Evolutionary conservation across 352 stramenopile species (phyloP).

Genomic region (Aphanomyces invadans): DNA sequence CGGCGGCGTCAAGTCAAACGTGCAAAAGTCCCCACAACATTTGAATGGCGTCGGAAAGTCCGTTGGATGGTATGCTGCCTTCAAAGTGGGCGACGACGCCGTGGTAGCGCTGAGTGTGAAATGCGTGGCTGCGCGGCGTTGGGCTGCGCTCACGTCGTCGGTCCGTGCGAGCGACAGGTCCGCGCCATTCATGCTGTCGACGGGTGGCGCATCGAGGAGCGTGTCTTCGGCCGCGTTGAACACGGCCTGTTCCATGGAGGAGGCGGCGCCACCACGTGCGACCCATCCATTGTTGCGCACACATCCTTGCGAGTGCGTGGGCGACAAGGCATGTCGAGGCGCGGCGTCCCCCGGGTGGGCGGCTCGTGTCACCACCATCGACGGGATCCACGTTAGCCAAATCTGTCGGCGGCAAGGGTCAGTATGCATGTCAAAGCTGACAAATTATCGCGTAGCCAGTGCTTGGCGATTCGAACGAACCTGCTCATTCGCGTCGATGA

Average conservation of each 20-base stretch:
- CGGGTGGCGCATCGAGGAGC: not conserved
- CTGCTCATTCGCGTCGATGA: conserved; percentile 27
- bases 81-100: not conserved
- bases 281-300: conserved; percentile 4
- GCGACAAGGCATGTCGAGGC: not conserved
- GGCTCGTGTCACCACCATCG: not conserved
- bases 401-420: not conserved
- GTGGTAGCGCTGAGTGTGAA: not conserved
- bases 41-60: conserved; percentile 41
- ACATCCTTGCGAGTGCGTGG: not conserved
- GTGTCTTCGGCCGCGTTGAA: conserved; percentile 7
- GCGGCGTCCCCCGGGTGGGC: not conserved
- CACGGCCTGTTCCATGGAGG: not conserved
- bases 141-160: not conserved
- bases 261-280: not conserved
- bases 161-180: not conserved
- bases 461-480: too few relatives aligned
- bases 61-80: not conserved
- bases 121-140: not conserved
- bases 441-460: too few relatives aligned
- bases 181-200: not conserved
- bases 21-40: conserved; percentile 69
- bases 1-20: conserved; percentile 34
- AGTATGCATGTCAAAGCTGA: too few relatives aligned
- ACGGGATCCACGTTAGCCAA: not conserved